Base-by-base conservation (phyloP, 176 grass and related monocot species). In the Cenchrus fungigraminus region DNA sequence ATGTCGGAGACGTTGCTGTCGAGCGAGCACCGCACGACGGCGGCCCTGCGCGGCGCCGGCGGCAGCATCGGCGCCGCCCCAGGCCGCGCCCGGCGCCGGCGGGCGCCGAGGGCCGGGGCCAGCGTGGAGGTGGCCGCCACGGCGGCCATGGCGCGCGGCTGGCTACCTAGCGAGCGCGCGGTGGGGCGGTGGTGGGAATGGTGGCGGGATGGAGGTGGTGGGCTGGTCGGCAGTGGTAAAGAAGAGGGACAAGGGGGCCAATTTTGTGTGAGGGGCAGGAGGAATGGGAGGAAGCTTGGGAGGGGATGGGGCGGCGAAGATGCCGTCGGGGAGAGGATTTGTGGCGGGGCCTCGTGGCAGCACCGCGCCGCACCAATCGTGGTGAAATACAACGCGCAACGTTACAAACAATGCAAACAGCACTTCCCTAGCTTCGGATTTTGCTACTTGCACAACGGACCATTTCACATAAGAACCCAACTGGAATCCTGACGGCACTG, bases 1-100 rank as follows among this genome's bases (percentile, higher is more conserved):
- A 98, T 98, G 85, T 98, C 93, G 62, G 96, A 98, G 71, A 98
- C 83, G 25, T 98, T 95, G 65, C 69, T 83, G 53, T 98, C 96
- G 61, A 98, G 96, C 22, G 96, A 98, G 83, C 82, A 91, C 54
- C 62, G 76, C 68, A 32, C 69, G 61, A 3, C 64, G 54, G 47
- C 10, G 12, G 45, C 61, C 47, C 61, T 78, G 66, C 83, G 58
- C 47, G 29, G 62, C 79, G 40, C 2, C 70, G 6, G 65, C 58
- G 43, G 42, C 76, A 16, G 76, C 65, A 32, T 32, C 31, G 62
- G 15, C 9, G 61, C 31, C 10, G 29, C 11, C 78, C 78, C 78
- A 0, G 47, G 49, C 17, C 65, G 51, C 79, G 37, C 40, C 40
- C 67, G 67, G n/a, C 65, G 50, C 65, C 32, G 31, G 31, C 74